Percentiles rank a stretch among this genome's conserved stretches.
phyloP scores from a whole-genome alignment of 2,329 filamentous ascomycete species.

The Chlorencoelia australis region DNA sequence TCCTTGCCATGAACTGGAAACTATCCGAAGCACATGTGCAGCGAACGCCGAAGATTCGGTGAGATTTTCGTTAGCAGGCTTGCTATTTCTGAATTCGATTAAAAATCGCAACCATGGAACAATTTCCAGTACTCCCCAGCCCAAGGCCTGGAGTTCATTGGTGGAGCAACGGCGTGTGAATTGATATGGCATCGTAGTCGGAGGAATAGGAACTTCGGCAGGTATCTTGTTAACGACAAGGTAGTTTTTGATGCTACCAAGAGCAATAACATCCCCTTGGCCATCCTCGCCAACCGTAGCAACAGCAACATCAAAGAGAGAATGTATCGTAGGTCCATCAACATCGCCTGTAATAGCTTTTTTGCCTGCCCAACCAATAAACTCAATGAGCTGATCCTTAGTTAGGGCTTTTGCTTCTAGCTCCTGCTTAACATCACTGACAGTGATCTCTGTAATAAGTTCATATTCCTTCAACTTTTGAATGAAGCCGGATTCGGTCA shows the following conservation, averaged over 20 bases:
- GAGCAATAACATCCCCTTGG: conserved; percentile 61
- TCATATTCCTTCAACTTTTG: conserved; percentile 74
- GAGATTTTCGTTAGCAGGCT: conserved; percentile 55
- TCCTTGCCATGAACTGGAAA: conserved; percentile 89
- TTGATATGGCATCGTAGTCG: conserved; percentile 73
- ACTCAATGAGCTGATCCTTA: conserved; percentile 67
- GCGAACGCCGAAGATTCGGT: conserved; percentile 66
- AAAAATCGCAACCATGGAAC: conserved; percentile 79
- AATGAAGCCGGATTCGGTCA: conserved; percentile 68
- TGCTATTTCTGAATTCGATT: conserved; percentile 52
- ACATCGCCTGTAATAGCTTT: conserved; percentile 65
- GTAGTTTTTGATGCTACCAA: conserved; percentile 67
- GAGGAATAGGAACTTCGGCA: conserved; percentile 68
- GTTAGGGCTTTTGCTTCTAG: conserved; percentile 73
- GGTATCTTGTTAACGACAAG: conserved; percentile 71
- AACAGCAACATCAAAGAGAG: conserved; percentile 71
- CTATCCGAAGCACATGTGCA: conserved; percentile 61
- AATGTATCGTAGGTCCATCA: conserved; percentile 54
- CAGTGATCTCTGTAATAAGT: conserved; percentile 77
- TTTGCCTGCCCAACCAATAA: conserved; percentile 73
- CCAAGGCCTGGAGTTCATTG: conserved; percentile 65
- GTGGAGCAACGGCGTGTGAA: conserved; percentile 62
- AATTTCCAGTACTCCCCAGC: conserved; percentile 78
- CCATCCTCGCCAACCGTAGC: conserved; percentile 53
- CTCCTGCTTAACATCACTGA: conserved; percentile 75